These are phyloP conservation scores for Xerophyta viscosa DNA, from an alignment of 106 monocot species.

Conservation along the genomic window DNA sequence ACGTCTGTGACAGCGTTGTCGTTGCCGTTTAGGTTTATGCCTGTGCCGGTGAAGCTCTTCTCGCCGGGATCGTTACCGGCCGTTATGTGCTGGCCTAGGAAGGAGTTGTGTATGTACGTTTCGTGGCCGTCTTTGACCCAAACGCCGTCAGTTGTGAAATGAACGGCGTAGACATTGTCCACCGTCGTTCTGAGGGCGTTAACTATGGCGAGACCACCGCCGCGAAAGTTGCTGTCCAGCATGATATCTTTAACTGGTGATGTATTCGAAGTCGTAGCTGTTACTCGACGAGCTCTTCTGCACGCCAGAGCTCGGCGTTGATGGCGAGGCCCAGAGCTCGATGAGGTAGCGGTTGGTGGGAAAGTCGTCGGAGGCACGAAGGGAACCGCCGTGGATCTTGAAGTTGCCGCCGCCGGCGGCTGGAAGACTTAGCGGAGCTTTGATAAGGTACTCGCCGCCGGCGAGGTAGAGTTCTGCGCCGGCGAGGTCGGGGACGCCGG, in stretches of 20 bases:
- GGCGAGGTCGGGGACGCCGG: slow-evolving; percentile 54
- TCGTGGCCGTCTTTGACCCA: slow-evolving; percentile 50
- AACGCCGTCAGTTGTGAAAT: slow-evolving; percentile 51
- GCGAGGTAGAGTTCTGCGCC: slow-evolving; percentile 63
- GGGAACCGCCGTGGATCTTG: slow-evolving; percentile 63
- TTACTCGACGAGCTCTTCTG: neutral
- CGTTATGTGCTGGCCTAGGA: slow-evolving; percentile 64
- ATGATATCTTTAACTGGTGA: slow-evolving; percentile 55
- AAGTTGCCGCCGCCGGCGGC: slow-evolving; percentile 53
- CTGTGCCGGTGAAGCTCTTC: slow-evolving; percentile 44
- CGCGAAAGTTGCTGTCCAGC: slow-evolving; percentile 54
- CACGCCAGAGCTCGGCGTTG: too few species aligned
- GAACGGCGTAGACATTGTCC: slow-evolving; percentile 50
- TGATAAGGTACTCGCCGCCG: slow-evolving; percentile 54
- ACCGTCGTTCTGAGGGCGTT: slow-evolving; percentile 56
- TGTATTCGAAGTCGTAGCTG: slow-evolving; percentile 43
- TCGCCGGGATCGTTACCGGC: slow-evolving; percentile 50
- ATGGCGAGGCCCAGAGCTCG: slow-evolving; percentile 64
- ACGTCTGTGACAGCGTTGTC: slow-evolving; percentile 65
- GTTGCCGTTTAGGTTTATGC: slow-evolving; percentile 40
- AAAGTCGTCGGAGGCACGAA: slow-evolving; percentile 59
- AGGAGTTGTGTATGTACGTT: slow-evolving; percentile 42
- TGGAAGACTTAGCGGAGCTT: slow-evolving; percentile 35
- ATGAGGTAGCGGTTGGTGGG: slow-evolving; percentile 60
- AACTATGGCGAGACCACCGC: slow-evolving; percentile 50